phyloP scores from a whole-genome alignment of 768 basidiomycete genomes.

The Russula sp. region DNA sequence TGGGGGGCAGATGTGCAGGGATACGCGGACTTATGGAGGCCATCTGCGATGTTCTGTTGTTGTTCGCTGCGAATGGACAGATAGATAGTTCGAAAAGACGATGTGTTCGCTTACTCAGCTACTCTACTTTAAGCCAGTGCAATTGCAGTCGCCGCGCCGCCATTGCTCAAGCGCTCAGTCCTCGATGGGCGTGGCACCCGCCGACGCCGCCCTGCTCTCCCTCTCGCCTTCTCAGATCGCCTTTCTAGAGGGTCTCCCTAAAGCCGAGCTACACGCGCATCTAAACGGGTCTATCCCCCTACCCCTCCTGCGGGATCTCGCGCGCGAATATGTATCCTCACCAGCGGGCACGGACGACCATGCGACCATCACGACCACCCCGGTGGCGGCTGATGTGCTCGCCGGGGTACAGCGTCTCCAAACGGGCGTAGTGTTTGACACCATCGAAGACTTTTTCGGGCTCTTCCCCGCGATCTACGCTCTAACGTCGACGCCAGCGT shows the following conservation, averaged over 20 bases:
- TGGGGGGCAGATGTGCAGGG: constrained; percentile 20
- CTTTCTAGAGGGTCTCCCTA: constrained; percentile 61
- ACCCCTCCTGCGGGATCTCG: constrained; percentile 52
- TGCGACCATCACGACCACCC: too few relatives aligned
- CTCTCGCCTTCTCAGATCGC: constrained; percentile 43
- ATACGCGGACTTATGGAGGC: constrained; percentile 25
- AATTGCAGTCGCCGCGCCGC: too few relatives aligned
- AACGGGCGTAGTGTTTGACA: constrained; percentile 37
- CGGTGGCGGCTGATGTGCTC: constrained; percentile 27
- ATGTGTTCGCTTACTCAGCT: background rate
- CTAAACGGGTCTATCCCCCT: constrained; percentile 81
- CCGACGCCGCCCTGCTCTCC: constrained; percentile 46
- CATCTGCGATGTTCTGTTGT: background rate
- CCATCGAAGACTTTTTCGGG: constrained; percentile 63
- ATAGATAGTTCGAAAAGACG: too few relatives aligned
- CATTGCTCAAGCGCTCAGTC: background rate
- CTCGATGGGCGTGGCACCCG: constrained; percentile 9
- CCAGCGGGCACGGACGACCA: background rate
- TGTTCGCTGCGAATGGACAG: too few relatives aligned
- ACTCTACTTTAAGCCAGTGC: background rate
- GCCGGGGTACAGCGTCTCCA: constrained; percentile 37
- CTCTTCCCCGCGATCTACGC: constrained; percentile 78
- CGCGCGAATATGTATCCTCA: constrained; percentile 31
- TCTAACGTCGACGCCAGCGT: constrained; percentile 52
- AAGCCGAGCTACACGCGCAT: constrained; percentile 83